A percentile compares a stretch with the other conserved stretches of the same genome.
These are phyloP conservation scores for Babesia bigemina DNA, from an alignment of 169 alveolate species.

Conservation along the genomic window DNA sequence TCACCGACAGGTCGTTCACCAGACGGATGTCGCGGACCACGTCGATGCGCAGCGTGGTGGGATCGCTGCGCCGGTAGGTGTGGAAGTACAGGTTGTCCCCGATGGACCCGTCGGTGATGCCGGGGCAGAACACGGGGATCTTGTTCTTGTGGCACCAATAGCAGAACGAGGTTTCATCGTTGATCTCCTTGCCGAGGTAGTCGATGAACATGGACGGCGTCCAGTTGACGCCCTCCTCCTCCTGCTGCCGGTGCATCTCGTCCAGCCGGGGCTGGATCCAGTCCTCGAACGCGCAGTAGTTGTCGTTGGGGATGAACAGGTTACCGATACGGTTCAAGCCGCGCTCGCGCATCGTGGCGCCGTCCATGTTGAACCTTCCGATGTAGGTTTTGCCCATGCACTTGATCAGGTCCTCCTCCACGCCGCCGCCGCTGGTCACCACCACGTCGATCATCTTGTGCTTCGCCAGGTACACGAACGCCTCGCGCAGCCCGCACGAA, in stretches of 20 bases:
- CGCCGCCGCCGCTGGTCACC: slow-evolving; percentile 98
- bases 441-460: slow-evolving; percentile 92
- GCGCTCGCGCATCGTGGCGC: slow-evolving; percentile 89
- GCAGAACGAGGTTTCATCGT: slow-evolving; percentile 92
- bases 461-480: slow-evolving; percentile 90
- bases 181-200: slow-evolving; percentile 94
- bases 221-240: slow-evolving; percentile 75
- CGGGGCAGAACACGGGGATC: slow-evolving; percentile 99
- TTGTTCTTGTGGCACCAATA: slow-evolving; percentile 98
- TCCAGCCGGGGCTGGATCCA: slow-evolving; percentile 96
- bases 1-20: slow-evolving; percentile 91
- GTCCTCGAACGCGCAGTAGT: slow-evolving; percentile 95
- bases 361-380: slow-evolving; percentile 89
- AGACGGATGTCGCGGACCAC: slow-evolving; percentile 91
- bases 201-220: slow-evolving; percentile 90
- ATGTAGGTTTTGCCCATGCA: slow-evolving; percentile 91
- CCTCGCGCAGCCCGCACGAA: slow-evolving; percentile 95
- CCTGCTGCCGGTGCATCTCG: slow-evolving; percentile 90
- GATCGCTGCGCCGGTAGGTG: slow-evolving; percentile 78
- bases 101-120: slow-evolving; percentile 99
- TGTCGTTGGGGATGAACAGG: slow-evolving; percentile 95
- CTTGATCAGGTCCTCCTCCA: slow-evolving; percentile 99
- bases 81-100: slow-evolving; percentile 95
- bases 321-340: slow-evolving; percentile 99
- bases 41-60: slow-evolving; percentile 88